Evolutionary conservation across 2,329 filamentous ascomycete genomes (phyloP), one percentile per base, ranked within the genome.

Genomic region (Aspergillus chevalieri): DNA sequence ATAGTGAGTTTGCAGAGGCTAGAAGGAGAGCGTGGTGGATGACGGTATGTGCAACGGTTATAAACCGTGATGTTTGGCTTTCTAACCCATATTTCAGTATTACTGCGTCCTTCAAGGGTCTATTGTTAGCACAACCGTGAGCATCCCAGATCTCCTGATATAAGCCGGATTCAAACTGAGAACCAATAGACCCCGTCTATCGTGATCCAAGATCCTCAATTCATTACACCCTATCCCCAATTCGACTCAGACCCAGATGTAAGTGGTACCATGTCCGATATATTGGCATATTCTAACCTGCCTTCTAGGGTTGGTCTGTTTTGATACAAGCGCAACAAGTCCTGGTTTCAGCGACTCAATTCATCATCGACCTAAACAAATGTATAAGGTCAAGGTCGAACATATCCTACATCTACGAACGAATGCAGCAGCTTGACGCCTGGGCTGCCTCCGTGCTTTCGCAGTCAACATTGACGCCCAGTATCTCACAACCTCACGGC

Each of bases 21-120:
- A 66, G 62, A 47, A 62, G 71, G 41, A 64, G 72, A 59, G 70
- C 71, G 38, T 75, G 72, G 72, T 75, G 72, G 72, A 75, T 75
- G 72, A 74, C 70, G 52, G 72, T 74, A 63, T 48, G 62, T 33
- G 33, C 5, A 19, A 48, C 22, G n/a, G 4, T n/a, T 6, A 7
- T n/a, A 8, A 36, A 36, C 71, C 71, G 74, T 75, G 72, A 73
- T 70, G 52, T 70, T 74, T 62, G 47, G 62, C 28, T 39, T 28
- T 39, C 5, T 6, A 42, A 22, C 19, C 49, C 51, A 21, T 51
- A 34, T 4, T 3, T 36, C 53, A 74, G 70, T 75, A 73, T 51
- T 72, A 73, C 51, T 71, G 68, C 51, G 66, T 72, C 36, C 64
- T 72, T 21, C 72, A 75, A 58, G 67, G 70, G 21, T 70, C 71